Evolutionary conservation across 345 rosid species (phyloP).

Genomic region (Syzygium grande): DNA sequence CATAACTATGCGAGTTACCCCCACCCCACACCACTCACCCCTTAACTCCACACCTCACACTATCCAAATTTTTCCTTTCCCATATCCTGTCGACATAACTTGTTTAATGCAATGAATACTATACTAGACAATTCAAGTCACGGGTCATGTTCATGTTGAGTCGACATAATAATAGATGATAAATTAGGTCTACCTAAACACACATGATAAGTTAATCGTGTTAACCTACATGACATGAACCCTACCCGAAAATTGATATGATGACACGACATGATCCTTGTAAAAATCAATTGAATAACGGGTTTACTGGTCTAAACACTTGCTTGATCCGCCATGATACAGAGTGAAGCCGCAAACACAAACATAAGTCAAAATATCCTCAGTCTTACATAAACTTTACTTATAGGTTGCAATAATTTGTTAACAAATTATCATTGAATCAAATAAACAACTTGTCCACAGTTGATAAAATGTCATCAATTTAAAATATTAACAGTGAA

Average conservation of each 20-base stretch:
- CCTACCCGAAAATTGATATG: not conserved
- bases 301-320: too few species aligned
- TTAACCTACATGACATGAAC: not conserved
- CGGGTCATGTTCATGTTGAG: not conserved
- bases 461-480: not conserved
- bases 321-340: not conserved
- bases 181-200: not conserved
- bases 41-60: too few species aligned
- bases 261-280: not conserved
- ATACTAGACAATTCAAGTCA: not conserved
- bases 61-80: too few species aligned
- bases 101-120: not conserved
- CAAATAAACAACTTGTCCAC: not conserved
- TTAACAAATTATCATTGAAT: not conserved
- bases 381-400: not conserved
- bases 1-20: not conserved
- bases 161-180: not conserved
- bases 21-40: not conserved
- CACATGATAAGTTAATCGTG: not conserved
- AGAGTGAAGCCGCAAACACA: not conserved
- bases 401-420: not conserved
- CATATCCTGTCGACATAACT: not conserved
- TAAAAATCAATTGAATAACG: too few species aligned
- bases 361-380: not conserved
- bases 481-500: not conserved